A percentile compares a stretch with the other conserved stretches of the same genome.
Evolutionary conservation across 176 grass and related monocot genomes (phyloP).

Genomic region (Avena eriantha): DNA sequence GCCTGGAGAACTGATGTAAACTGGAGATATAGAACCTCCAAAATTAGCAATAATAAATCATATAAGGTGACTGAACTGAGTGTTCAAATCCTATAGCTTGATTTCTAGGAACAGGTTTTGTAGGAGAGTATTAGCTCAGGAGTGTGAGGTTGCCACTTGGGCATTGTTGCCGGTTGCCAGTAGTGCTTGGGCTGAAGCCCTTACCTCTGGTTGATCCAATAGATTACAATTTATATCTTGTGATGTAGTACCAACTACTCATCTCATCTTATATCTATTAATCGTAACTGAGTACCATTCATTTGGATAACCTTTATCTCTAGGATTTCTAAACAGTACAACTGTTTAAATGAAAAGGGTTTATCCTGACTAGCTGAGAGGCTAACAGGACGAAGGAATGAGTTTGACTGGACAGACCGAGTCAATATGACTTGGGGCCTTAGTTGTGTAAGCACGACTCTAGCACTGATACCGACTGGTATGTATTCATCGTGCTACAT

Average conservation of each 20-base stretch:
- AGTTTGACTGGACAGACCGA: too few relatives aligned
- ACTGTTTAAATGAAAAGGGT: too few relatives aligned
- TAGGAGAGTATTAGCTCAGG: not conserved
- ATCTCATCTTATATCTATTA: not conserved
- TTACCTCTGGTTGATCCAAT: not conserved
- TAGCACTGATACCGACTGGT: not conserved
- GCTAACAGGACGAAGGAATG: too few relatives aligned
- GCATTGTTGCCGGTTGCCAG: not conserved
- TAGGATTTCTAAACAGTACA: not conserved
- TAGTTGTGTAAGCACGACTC: not conserved
- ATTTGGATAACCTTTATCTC: not conserved
- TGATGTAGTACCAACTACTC: not conserved
- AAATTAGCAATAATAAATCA: not conserved
- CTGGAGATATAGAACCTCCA: constrained; percentile 9
- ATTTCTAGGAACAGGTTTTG: not conserved
- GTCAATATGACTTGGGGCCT: not conserved
- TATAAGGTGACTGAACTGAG: not conserved
- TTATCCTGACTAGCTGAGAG: too few relatives aligned
- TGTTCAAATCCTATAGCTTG: not conserved
- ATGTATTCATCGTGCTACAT: not conserved
- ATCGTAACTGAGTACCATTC: not conserved
- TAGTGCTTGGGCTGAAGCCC: not conserved
- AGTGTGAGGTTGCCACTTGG: not conserved
- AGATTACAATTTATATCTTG: not conserved
- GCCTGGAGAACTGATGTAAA: constrained; percentile 73